Base-by-base conservation (phyloP, 495 filamentous ascomycete species). In the Cairneyella variabilis region DNA sequence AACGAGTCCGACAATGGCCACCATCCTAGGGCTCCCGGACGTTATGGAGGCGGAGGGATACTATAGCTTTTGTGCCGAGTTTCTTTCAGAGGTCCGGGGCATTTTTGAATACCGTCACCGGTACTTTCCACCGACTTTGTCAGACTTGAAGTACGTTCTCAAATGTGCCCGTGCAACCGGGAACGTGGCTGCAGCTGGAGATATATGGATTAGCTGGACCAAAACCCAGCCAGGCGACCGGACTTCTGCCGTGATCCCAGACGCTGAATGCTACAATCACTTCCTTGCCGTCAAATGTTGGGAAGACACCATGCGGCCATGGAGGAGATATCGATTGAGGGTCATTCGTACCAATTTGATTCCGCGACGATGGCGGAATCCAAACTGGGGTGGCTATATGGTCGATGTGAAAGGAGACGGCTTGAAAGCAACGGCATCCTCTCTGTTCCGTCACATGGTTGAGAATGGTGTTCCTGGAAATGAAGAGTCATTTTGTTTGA, bases 111-210 rank as follows among this genome's bases (percentile, higher is more conserved):
- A 69, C 16, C 65, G 79, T 43, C 57, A 55, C 3, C 45, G 42
- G 1, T 58, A 51, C 0, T 70, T 67, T 0, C 18, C 27, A 9
- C 53, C 80, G 11, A 63, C 64, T 16, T 61, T 77, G 20, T 64
- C 62, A 0, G 83, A 85, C 51, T 84, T 79, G 59, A 76, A 67
- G 1, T 75, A 80, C 48, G 67, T 86, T 12, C 69, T 87, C 20
- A 70, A 75, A 44, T 78, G 76, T 61, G 77, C 80, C 12, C 62
- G 70, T 9, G 71, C 74, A 3, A 71, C 76, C 23, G 76, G 74
- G 6, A 66, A 82, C 63, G 60, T 44, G 0, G 32, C 55, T 0
- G 60, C 75, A 38, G 80, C 80, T 3, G 61, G 73, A n/a, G 51
- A 60, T 1, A 53, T 83, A 8, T 88, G 84, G 83, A 59, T 67